These are phyloP conservation scores for Scortechinia acanthostroma DNA, from an alignment of 2,329 filamentous ascomycete species.

Conservation along the genomic window DNA sequence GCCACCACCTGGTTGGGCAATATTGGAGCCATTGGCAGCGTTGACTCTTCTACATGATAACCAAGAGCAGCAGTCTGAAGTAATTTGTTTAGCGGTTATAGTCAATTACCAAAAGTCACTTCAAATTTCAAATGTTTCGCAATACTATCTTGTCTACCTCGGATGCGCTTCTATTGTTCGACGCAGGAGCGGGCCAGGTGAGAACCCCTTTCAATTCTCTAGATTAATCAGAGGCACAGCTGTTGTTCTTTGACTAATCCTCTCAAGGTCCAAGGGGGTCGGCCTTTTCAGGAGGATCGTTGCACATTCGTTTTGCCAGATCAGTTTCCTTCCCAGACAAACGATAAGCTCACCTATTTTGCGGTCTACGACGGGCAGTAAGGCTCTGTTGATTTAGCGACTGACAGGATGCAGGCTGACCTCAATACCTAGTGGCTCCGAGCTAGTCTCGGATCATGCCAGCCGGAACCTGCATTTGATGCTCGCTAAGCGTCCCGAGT, in stretches of 20 bases:
- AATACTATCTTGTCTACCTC: slow-evolving; percentile 12
- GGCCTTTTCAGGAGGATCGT: slow-evolving; percentile 19
- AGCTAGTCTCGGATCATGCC: slow-evolving; percentile 19
- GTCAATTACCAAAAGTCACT: no score
- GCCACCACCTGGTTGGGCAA: no score
- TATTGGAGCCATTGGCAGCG: no score
- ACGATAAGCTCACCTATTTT: slow-evolving; percentile 18
- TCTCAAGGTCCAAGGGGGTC: slow-evolving; percentile 16
- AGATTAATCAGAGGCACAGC: slow-evolving; percentile 4
- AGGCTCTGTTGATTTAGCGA: slow-evolving; percentile 5
- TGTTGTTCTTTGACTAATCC: neutral
- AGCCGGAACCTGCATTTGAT: slow-evolving; percentile 14
- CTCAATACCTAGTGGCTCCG: slow-evolving; percentile 14
- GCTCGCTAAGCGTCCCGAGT: slow-evolving; percentile 16
- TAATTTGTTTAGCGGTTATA: no score
- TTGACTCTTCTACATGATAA: no score
- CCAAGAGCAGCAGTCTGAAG: no score
- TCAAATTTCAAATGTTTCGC: neutral
- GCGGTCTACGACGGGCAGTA: slow-evolving; percentile 24
- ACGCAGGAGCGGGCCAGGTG: slow-evolving; percentile 18
- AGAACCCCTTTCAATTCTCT: slow-evolving; percentile 1
- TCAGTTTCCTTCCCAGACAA: slow-evolving; percentile 13
- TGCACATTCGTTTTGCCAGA: slow-evolving; percentile 15
- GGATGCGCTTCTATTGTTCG: slow-evolving; percentile 16
- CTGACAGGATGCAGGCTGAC: neutral